phyloP scores from a whole-genome alignment of 352 stramenopile genomes.

The Phytophthora sansomeana region DNA sequence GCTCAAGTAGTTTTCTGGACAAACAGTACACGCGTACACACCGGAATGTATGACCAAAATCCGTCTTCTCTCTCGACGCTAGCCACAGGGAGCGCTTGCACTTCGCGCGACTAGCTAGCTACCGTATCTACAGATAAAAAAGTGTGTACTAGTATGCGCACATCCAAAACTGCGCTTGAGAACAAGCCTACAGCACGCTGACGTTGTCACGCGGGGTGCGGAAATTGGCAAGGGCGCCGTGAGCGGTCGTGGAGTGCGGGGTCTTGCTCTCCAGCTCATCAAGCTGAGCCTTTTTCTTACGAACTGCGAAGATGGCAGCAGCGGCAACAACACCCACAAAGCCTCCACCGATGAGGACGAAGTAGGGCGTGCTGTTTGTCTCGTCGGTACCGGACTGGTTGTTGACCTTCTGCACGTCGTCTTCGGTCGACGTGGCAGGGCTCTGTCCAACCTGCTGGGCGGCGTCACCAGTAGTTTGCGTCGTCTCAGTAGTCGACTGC shows the following conservation, averaged over 20 bases:
- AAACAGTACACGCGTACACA: conserved; percentile 18
- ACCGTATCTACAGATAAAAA: conserved; percentile 42
- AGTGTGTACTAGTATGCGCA: conserved; percentile 33
- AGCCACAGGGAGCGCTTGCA: conserved; percentile 22
- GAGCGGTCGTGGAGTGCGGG: conserved; percentile 39
- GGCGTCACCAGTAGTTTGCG: conserved; percentile 2
- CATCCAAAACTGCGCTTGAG: conserved; percentile 20
- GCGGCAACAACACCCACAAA: conserved; percentile 55
- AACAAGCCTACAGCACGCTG: conserved; percentile 54
- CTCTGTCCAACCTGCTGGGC: conserved; percentile 25
- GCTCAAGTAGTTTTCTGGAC: too few species aligned
- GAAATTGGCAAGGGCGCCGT: conserved; percentile 47
- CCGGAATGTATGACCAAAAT: conserved; percentile 30
- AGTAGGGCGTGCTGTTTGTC: conserved; percentile 29
- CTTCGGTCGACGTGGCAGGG: conserved; percentile 26
- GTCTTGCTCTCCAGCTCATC: conserved; percentile 73
- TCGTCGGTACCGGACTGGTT: conserved; percentile 25
- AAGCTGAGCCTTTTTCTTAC: conserved; percentile 72
- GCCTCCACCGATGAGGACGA: conserved; percentile 52
- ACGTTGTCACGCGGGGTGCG: conserved; percentile 61
- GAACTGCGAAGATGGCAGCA: conserved; percentile 62
- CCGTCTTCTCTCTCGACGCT: conserved; percentile 23
- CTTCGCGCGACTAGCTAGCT: conserved; percentile 27
- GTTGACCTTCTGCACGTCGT: conserved; percentile 47
- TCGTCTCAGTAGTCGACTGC: conserved; percentile 12